Percentiles rank a stretch among this genome's conserved stretches.
phyloP scores from a whole-genome alignment of 495 filamentous ascomycete species.

The Margaritispora aquatica region DNA sequence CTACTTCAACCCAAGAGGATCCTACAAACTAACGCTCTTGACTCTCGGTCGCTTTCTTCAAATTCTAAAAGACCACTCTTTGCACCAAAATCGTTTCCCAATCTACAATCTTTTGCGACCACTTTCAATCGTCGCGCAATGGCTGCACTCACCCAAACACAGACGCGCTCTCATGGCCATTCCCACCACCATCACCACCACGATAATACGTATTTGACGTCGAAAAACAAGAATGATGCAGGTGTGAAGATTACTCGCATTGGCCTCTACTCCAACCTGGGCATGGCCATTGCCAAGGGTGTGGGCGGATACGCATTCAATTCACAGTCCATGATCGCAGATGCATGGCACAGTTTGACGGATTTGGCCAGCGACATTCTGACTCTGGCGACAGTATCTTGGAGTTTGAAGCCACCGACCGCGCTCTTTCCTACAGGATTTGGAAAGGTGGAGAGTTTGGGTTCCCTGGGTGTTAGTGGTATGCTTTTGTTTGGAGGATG shows the following conservation, averaged over 20 bases:
- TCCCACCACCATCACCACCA: slow-evolving; percentile 69
- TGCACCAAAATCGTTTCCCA: slow-evolving; percentile 16
- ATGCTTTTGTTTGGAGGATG: slow-evolving; percentile 82
- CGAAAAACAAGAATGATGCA: slow-evolving; percentile 83
- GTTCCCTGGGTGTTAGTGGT: slow-evolving; percentile 84
- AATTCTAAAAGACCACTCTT: slow-evolving; percentile 3
- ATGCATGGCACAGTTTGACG: slow-evolving; percentile 90
- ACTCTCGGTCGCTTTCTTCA: background rate
- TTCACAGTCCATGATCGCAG: slow-evolving; percentile 87
- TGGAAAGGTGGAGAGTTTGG: slow-evolving; percentile 95
- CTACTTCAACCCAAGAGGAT: slow-evolving; percentile 21
- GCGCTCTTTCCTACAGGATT: slow-evolving; percentile 82
- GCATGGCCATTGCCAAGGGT: slow-evolving; percentile 91
- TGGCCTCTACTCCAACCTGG: slow-evolving; percentile 84
- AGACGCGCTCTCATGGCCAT: slow-evolving; percentile 42
- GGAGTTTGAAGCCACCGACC: slow-evolving; percentile 78
- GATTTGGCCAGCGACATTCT: slow-evolving; percentile 93
- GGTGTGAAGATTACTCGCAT: slow-evolving; percentile 93
- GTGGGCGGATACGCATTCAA: slow-evolving; percentile 89
- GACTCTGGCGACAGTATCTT: slow-evolving; percentile 87
- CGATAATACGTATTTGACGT: slow-evolving; percentile 85
- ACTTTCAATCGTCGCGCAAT: slow-evolving; percentile 18
- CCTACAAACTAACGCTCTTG: slow-evolving; percentile 20
- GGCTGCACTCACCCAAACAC: slow-evolving; percentile 34
- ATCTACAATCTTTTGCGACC: slow-evolving; percentile 16